Percentiles rank a stretch among this genome's conserved stretches.
These are phyloP conservation scores for Aegilops tauschii DNA, from an alignment of 176 grass and related monocot species.

Conservation along the genomic window DNA sequence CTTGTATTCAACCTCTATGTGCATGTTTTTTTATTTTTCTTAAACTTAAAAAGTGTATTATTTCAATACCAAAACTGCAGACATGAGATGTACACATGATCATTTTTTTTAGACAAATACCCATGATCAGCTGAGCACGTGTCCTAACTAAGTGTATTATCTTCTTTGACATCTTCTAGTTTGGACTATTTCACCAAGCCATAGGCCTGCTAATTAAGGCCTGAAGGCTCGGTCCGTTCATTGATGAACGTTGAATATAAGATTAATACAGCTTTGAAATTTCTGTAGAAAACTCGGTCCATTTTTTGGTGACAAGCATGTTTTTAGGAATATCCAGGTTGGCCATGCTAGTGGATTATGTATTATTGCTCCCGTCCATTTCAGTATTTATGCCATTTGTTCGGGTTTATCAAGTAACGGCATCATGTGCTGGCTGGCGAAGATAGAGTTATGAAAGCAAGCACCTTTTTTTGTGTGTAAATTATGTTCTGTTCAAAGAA, in stretches of 20 bases:
- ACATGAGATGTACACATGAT: not conserved
- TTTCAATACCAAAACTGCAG: not conserved
- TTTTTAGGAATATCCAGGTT: not conserved
- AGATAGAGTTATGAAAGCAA: not conserved
- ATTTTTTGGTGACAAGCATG: slow-evolving; percentile 4
- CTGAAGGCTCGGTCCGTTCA: not conserved
- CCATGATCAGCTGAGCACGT: not conserved
- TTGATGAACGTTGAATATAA: not conserved
- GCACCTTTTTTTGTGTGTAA: not conserved
- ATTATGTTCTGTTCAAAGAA: not conserved
- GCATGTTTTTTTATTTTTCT: not conserved
- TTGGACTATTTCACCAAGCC: not conserved
- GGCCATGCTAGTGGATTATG: not conserved
- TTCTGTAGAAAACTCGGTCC: not conserved
- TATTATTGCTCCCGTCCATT: not conserved
- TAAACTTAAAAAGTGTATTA: not conserved
- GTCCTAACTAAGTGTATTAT: not conserved
- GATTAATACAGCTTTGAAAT: slow-evolving; percentile 16
- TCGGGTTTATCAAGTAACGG: not conserved
- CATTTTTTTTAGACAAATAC: not conserved
- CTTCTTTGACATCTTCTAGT: not conserved
- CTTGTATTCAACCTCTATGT: not conserved
- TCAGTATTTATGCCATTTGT: not conserved
- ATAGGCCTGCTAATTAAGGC: not conserved
- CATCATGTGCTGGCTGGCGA: slow-evolving; percentile 4